Evolutionary conservation across 306 rosid species (phyloP).

Genomic region (Gastrolobium villosum): DNA sequence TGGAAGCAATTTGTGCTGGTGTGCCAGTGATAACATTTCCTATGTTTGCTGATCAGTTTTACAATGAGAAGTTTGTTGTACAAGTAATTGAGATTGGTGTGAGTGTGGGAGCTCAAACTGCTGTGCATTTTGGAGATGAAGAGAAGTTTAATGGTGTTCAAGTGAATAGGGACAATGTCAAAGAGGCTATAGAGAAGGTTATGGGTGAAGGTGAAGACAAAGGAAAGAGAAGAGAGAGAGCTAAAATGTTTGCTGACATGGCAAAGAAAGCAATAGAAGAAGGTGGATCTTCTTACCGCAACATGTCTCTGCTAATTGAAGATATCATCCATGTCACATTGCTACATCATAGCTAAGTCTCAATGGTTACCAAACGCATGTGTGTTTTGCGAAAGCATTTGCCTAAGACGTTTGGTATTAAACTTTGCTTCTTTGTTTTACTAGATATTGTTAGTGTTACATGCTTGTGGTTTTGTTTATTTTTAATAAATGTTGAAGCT

Average conservation of each 20-base stretch:
- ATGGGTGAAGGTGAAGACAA: conserved; percentile 56
- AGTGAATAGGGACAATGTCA: conserved; percentile 51
- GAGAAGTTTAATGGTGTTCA: conserved; percentile 44
- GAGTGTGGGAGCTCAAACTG: conserved; percentile 46
- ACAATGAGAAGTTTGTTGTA: conserved; percentile 54
- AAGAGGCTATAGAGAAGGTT: conserved; percentile 51
- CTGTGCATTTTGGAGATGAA: conserved; percentile 50
- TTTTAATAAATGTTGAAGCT: too few species aligned
- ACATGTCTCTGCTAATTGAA: conserved; percentile 46
- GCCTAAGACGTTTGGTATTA: neutral
- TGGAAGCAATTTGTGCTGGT: conserved; percentile 59
- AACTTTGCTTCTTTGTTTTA: neutral
- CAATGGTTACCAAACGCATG: neutral
- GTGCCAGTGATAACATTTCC: conserved; percentile 69
- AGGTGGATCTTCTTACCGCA: conserved; percentile 59
- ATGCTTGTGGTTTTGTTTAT: too few species aligned
- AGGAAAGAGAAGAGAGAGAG: conserved; percentile 53
- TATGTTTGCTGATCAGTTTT: conserved; percentile 61
- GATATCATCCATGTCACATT: conserved; percentile 38
- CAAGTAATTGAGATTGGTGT: conserved; percentile 51
- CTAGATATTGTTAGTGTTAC: too few species aligned
- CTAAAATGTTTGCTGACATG: conserved; percentile 27
- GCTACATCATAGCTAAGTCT: neutral
- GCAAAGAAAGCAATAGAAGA: conserved; percentile 58
- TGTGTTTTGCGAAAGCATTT: neutral